Evolutionary conservation across 2,329 filamentous ascomycete species (phyloP).

Genomic region (Trichoderma hamatum): DNA sequence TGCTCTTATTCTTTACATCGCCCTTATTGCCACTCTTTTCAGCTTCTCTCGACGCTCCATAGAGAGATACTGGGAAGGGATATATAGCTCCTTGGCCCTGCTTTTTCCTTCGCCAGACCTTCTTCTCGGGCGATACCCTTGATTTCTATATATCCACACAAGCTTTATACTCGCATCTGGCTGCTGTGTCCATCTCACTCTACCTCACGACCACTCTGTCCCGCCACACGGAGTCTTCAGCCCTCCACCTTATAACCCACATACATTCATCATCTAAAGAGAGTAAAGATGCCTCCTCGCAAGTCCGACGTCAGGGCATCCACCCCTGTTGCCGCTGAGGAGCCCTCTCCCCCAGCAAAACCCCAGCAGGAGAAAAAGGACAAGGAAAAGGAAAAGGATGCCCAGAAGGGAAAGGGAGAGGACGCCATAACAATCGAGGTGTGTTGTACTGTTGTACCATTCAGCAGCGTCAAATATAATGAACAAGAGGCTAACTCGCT

Average conservation of each 20-base stretch:
- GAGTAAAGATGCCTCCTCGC: constrained; percentile 54
- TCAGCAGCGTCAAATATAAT: background rate
- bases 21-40: background rate
- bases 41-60: background rate
- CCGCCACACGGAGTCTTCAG: background rate
- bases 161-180: background rate
- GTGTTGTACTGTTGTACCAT: constrained; percentile 16
- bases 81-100: background rate
- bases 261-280: background rate
- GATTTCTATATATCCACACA: background rate
- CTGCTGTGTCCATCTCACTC: background rate
- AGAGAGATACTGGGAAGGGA: background rate
- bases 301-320: constrained; percentile 51
- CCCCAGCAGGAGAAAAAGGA: constrained; percentile 41
- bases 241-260: background rate
- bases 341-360: constrained; percentile 32
- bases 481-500: background rate
- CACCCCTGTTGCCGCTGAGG: constrained; percentile 31
- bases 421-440: constrained; percentile 59
- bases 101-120: background rate
- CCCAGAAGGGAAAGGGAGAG: constrained; percentile 37
- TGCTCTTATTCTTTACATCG: background rate
- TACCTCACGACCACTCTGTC: background rate
- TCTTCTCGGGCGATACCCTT: background rate
- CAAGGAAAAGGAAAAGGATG: constrained; percentile 40